Base-by-base conservation (phyloP, 352 stramenopile genomes). In the Phytophthora megakarya region DNA sequence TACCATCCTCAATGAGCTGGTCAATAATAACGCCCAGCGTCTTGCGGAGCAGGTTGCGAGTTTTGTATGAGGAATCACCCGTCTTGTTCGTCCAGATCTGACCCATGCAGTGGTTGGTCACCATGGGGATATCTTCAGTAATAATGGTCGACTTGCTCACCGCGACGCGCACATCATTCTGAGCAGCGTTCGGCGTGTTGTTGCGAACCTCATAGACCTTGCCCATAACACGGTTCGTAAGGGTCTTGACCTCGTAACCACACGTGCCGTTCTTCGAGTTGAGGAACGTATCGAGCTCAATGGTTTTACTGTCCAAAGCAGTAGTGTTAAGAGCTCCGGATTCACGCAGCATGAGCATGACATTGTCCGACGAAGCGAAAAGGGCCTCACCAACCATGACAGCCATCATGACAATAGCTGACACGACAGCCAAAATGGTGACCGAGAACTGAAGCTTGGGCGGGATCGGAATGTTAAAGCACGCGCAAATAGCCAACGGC, bases 61-160 rank as follows among this genome's bases (percentile, higher is more conserved):
- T 75, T 0, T 48, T 22, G n/a, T 62, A 75, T 3, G 67, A 19
- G 6, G 67, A 45, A 1, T 3, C 40, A 9, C 15, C 4, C 10
- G 62, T 75, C 33, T 68, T 67, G 56, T 72, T 75, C 11, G 9
- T 35, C 55, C 48, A 68, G 23, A 75, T 77, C 26, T 78, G 43
- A 5, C 67, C 67, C 67, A 75, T 72, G 33, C 67, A 75, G 45
- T 75, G 55, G 51, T 75, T 75, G 8, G 67, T 75, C 5, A 75
- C 51, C 1, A 43, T 39, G 3, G 67, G 67, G 38, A 75, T 56
- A 26, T 72, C 67, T 0, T 63, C 37, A 6, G 25, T 64, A 18
- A 75, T 59, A 35, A 72, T 62, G 0, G 43, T n/a, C 13, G 67
- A 72, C 38, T 67, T 48, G 62, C 67, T 68, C 25, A 75, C 51